Base-by-base conservation (phyloP, 352 stramenopile genomes). In the Globisporangium abappressorium region DNA sequence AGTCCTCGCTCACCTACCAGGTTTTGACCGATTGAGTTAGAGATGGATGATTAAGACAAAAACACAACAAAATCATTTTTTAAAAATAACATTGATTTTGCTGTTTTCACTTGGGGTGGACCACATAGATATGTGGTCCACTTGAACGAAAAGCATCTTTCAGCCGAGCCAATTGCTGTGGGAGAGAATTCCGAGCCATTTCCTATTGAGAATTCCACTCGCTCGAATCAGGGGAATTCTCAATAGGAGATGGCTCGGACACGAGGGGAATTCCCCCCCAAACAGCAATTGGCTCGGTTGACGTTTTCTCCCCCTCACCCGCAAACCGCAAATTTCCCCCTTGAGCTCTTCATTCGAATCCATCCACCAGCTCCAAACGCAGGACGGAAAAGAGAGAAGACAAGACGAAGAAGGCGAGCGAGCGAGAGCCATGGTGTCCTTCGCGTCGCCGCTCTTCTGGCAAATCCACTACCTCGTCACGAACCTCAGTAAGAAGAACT, bases 401-500 rank as follows among this genome's bases (percentile, higher is more conserved):
- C 15, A 61, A 68, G 62, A 78, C 71, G 63, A 72, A 76, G 60
- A 61, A 54, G 56, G 28, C 28, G 28, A 33, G 28, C 34, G 57
- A 26, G 34, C 57, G 56, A 63, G 47, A 63, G 62, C 57, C 57
- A 95, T 96, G 89, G 86, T 94, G 72, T 95, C 89, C 72, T 97
- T 97, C 74, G 90, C 90, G 70, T 97, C 91, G 75, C 92, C 92
- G 68, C 77, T 97, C 43, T 97, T 97, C 77, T 98, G 89, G 91
- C 92, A 98, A 79, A 98, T 98, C 70, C 92, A 95, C 69, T 97
- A 96, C 73, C 78, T 98, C 63, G 90, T 98, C 38, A 95, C 86
- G 36, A 97, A 96, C 76, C 84, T 98, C 59, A 97, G 76, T 79
- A 98, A 98, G 83, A 97, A 97, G 66, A 97, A 97, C 76, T 96